A percentile compares a stretch with the other conserved stretches of the same genome.
Conservation (phyloP, 768 basidiomycete genomes). For the Xerocomus brunneocitrinus region DNA sequence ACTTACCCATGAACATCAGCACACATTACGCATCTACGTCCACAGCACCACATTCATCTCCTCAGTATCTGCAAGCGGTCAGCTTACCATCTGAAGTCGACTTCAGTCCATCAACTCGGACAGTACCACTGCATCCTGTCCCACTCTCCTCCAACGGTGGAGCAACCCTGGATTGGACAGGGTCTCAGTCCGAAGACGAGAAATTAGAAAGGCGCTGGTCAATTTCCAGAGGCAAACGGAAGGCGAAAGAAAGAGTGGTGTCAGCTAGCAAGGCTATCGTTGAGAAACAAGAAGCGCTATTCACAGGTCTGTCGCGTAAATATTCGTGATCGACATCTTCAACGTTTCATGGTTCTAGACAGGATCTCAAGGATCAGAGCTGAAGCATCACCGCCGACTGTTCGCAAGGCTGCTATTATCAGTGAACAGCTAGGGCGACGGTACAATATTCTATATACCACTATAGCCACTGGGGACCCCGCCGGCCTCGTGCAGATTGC, state of each 20-base stretch:
- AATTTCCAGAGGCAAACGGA: conserved; percentile 48
- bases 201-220: conserved; percentile 61
- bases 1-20: conserved; percentile 23
- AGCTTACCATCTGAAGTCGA: conserved; percentile 48
- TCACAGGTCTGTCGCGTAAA: conserved; percentile 43
- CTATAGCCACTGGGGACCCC: conserved; percentile 29
- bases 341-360: conserved; percentile 34
- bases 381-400: conserved; percentile 47
- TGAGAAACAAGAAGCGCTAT: conserved; percentile 56
- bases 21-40: conserved; percentile 33
- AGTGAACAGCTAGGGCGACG: conserved; percentile 61
- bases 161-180: conserved; percentile 70
- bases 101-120: conserved; percentile 61
- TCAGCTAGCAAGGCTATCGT: conserved; percentile 41
- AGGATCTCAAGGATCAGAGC: conserved; percentile 53
- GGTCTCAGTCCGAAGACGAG: conserved; percentile 50
- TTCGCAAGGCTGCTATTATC: conserved; percentile 61
- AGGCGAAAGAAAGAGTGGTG: conserved; percentile 46
- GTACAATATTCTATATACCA: conserved; percentile 50
- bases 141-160: conserved; percentile 68
- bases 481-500: conserved; percentile 48
- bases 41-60: conserved; percentile 17
- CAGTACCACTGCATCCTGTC: conserved; percentile 52
- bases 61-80: conserved; percentile 18
- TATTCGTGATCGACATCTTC: background rate